Evolutionary conservation across 169 alveolate genomes (phyloP), one percentile per base, ranked within the genome.

Genomic region (Eimeria praecox): DNA sequence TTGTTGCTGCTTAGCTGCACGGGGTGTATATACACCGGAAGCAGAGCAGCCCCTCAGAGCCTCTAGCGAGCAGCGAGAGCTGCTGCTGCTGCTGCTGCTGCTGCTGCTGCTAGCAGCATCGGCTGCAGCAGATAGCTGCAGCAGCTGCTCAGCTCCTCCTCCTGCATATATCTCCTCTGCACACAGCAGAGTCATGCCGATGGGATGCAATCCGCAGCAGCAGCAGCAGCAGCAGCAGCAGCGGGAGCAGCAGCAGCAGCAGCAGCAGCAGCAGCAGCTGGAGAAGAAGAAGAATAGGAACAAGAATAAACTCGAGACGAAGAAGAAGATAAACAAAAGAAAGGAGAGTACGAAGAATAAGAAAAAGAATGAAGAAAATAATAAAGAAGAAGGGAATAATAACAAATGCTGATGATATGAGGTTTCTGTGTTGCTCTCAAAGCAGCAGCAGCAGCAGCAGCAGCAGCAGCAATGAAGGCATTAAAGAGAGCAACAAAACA

Each of bases 141-240:
- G n/a, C n/a, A n/a, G n/a, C n/a, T n/a, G n/a, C n/a, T n/a, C n/a
- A n/a, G n/a, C n/a, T 20, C 66, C 66, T 20, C 66, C 66, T 56
- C 66, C 66, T 56, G 66, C 66, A 56, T 12, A 12, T 14, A 56
- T 56, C 27, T 56, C 66, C 12, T 12, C 66, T 14, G 20, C 66
- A 56, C 27, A 12, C 66, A 56, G 66, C 66, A 56, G 66, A 20
- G 66, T 56, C 66, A 56, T 56, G 66, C 66, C 66, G 66, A 56
- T 14, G 66, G 20, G 20, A 12, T 12, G 20, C 66, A 56, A 56
- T 12, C 66, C 12, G 66, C 66, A 56, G 66, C 66, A 56, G 66
- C 66, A 56, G 66, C 66, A 56, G 66, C 66, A 56, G 66, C 66
- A 56, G 66, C 66, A 56, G 66, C 66, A 56, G 66, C 66, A 56